Base-by-base conservation (phyloP, 352 stramenopile genomes). In the Phytopythium cucurbitacearum region DNA sequence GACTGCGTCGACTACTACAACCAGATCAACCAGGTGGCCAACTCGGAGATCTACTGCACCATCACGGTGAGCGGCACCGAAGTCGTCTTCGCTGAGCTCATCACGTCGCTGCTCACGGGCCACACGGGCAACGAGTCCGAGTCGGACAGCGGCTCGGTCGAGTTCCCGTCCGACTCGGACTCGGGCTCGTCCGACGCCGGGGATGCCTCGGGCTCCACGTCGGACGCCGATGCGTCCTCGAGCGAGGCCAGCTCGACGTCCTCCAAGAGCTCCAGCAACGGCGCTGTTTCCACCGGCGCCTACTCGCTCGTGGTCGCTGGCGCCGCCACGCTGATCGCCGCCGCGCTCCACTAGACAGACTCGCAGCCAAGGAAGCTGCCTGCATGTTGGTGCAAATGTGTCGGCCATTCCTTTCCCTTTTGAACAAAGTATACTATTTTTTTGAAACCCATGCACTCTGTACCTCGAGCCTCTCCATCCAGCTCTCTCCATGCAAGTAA, bases 11-110 rank as follows among this genome's bases (percentile, higher is more conserved):
- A 83, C 48, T 86, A 76, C 54, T 52, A 83, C 38, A 88, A 88
- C 67, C 77, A 88, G 59, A 80, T 88, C 64, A 86, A 85, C 64
- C 58, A 83, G 48, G 69, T 77, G 40, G 77, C 77, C 35, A 88
- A 88, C 60, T 40, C 63, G 11, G 61, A 85, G 51, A 86, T 76
- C 49, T 69, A 82, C 43, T 88, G 77, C 56, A 80, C 81, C 34
- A 50, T 88, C 53, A 64, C 63, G 37, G 48, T 88, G 36, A 60
- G 65, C 33, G 77, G 71, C 11, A 59, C 73, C 3, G 33, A 69
- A 48, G 67, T 82, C 38, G 69, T 67, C 51, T 84, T 85, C 42
- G 71, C 68, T 41, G 57, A 35, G 41, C 69, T 88, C 55, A 70
- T 88, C 38, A 64, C 73, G n/a, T 61, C 74, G 15, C 64, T 86